phyloP scores from a whole-genome alignment of 2,329 filamentous ascomycete species.

The Apiospora aurea region DNA sequence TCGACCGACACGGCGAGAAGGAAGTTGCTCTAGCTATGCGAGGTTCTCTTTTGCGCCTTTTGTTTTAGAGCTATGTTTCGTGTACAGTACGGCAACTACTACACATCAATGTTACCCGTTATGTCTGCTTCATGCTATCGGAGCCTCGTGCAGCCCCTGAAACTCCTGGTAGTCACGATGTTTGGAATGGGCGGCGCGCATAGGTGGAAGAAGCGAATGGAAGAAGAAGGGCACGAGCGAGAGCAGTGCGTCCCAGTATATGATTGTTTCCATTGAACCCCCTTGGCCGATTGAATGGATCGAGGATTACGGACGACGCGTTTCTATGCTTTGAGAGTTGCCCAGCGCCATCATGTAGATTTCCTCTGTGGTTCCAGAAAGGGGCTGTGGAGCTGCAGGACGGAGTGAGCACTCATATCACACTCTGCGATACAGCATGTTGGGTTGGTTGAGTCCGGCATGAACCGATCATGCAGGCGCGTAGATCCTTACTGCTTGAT shows the following conservation, averaged over 20 bases:
- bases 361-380: background rate
- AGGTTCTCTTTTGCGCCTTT: background rate
- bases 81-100: background rate
- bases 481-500: too few species aligned
- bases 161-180: too few species aligned
- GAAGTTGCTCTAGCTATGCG: background rate
- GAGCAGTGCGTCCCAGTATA: too few species aligned
- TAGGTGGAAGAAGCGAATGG: too few species aligned
- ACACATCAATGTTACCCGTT: background rate
- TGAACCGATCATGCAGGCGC: background rate
- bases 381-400: background rate
- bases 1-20: background rate
- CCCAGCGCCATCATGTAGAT: background rate
- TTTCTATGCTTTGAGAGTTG: background rate
- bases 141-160: background rate
- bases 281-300: background rate
- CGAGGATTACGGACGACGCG: too few species aligned
- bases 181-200: too few species aligned
- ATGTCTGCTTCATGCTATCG: background rate
- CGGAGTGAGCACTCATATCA: background rate
- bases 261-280: too few species aligned
- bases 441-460: background rate
- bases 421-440: background rate
- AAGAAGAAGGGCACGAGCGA: too few species aligned
- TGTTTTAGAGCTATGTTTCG: background rate